A percentile compares a stretch with the other conserved stretches of the same genome.
These are phyloP conservation scores for Amauroascus verrucosus DNA, from an alignment of 2,329 filamentous ascomycete species.

Conservation along the genomic window DNA sequence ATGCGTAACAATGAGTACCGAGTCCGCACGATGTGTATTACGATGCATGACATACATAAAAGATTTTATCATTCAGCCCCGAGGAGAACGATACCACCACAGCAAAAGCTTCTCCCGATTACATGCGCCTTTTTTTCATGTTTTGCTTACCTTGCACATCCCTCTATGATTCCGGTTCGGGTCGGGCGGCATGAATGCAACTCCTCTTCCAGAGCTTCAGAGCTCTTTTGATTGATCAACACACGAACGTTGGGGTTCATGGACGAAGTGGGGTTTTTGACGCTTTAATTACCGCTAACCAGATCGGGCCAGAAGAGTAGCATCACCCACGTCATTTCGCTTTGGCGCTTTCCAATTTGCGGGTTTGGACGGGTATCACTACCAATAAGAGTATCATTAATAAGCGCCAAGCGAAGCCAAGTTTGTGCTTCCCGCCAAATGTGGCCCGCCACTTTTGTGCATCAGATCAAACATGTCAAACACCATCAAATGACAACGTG, in stretches of 20 bases:
- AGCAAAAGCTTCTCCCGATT: background rate
- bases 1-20: no score
- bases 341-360: no score
- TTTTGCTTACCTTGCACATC: no score
- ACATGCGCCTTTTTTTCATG: background rate
- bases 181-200: background rate
- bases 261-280: background rate
- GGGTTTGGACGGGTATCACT: no score
- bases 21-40: no score
- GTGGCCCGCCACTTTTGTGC: background rate
- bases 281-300: background rate
- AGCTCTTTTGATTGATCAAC: background rate
- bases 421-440: slow-evolving; percentile 1
- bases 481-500: no score
- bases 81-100: no score
- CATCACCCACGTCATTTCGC: background rate
- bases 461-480: background rate
- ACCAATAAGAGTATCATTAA: background rate
- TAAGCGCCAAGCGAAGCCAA: slow-evolving; percentile 1
- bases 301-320: background rate
- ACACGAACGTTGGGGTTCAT: background rate
- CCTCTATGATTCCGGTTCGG: slow-evolving; percentile 2
- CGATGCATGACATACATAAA: no score
- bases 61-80: no score
- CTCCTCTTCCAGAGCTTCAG: background rate